phyloP scores from a whole-genome alignment of 1,284 basidiomycete species.

The Meripilus lineatus region DNA sequence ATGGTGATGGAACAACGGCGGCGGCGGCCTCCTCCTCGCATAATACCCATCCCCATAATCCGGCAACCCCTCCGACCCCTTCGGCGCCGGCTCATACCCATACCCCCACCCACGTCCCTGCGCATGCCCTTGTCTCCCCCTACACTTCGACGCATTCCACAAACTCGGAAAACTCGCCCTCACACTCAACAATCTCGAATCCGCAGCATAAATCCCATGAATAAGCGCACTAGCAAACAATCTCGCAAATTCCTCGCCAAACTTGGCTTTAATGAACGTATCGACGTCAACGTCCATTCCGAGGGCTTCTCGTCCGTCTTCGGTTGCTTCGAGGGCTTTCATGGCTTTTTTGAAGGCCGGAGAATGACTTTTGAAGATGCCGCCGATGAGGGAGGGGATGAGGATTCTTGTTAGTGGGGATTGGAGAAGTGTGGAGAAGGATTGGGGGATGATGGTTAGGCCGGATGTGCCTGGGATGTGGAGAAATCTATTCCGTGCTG shows the following conservation, averaged over 20 bases:
- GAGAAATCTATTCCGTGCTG: conserved; percentile 73
- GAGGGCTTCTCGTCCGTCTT: conserved; percentile 9
- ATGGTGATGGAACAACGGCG: no score
- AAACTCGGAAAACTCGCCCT: conserved; percentile 74
- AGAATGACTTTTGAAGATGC: conserved; percentile 49
- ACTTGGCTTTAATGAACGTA: conserved; percentile 70
- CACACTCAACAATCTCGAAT: conserved; percentile 72
- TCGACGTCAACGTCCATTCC: conserved; percentile 67
- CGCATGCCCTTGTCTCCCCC: conserved; percentile 62
- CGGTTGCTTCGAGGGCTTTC: conserved; percentile 32
- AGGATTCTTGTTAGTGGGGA: conserved; percentile 50
- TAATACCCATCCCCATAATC: no score
- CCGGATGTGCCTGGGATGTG: conserved; percentile 51
- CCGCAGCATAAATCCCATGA: conserved; percentile 92
- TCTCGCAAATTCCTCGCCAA: conserved; percentile 70
- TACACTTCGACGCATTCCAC: conserved; percentile 61
- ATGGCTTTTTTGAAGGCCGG: no score
- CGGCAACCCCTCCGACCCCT: no score
- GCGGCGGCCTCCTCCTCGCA: no score
- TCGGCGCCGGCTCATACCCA: no score
- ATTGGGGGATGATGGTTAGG: conserved; percentile 42
- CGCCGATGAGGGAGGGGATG: conserved; percentile 50
- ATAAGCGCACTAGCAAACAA: conserved; percentile 80
- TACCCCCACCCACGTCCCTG: no score
- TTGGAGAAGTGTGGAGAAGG: conserved; percentile 34